Evolutionary conservation across 2,329 filamentous ascomycete species (phyloP).

Genomic region (Acarospora socialis): DNA sequence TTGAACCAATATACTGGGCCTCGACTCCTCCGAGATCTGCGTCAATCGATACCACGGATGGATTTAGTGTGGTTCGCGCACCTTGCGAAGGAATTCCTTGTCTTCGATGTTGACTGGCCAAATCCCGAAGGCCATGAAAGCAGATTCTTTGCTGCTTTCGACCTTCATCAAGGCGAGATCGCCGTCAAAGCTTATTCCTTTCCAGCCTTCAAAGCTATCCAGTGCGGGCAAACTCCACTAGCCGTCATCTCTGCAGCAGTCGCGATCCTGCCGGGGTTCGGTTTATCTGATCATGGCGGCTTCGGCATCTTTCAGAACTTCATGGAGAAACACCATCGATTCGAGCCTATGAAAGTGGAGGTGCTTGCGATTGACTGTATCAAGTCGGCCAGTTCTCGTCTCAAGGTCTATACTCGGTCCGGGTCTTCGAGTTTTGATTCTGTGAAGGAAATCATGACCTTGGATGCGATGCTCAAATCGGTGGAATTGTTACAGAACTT

Average conservation of each 20-base stretch:
- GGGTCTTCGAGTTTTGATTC: constrained; percentile 7
- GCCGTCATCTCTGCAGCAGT: background rate
- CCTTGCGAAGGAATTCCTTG: constrained; percentile 4
- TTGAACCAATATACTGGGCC: background rate
- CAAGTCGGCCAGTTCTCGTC: constrained; percentile 7
- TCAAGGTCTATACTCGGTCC: constrained; percentile 13
- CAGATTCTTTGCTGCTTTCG: constrained; percentile 5
- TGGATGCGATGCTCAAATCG: constrained; percentile 5
- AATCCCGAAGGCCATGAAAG: constrained; percentile 1
- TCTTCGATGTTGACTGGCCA: background rate
- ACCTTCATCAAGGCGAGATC: constrained; percentile 3
- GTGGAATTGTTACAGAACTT: constrained; percentile 1
- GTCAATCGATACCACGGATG: background rate
- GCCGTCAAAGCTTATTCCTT: background rate
- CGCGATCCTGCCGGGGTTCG: background rate
- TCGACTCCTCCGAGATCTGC: background rate
- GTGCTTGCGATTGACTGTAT: constrained; percentile 12
- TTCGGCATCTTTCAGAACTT: background rate
- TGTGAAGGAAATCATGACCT: constrained; percentile 9
- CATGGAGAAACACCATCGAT: too few relatives aligned
- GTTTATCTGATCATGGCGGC: background rate
- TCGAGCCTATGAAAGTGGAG: constrained; percentile 2
- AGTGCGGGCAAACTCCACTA: background rate
- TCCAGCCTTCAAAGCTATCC: background rate
- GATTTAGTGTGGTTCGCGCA: constrained; percentile 5